Percentiles rank a stretch among this genome's conserved stretches.
These are phyloP conservation scores for Imleria badia DNA, from an alignment of 768 basidiomycete species.

Conservation along the genomic window DNA sequence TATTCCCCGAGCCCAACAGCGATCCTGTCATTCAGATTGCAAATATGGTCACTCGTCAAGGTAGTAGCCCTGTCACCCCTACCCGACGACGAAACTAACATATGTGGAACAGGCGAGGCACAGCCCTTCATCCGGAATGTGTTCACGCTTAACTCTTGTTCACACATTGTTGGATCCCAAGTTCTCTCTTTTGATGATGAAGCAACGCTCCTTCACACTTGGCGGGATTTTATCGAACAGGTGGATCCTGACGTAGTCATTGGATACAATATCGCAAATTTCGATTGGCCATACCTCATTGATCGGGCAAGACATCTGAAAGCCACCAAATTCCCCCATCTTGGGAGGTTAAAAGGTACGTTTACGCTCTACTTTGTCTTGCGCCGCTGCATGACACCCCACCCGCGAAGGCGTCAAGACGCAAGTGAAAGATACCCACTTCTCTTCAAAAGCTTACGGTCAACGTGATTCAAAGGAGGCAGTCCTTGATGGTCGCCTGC, in stretches of 20 bases:
- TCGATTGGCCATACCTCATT: slow-evolving; percentile 95
- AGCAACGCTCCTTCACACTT: slow-evolving; percentile 67
- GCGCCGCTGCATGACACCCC: slow-evolving; percentile 2
- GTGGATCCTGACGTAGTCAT: slow-evolving; percentile 96
- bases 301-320: slow-evolving; percentile 88
- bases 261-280: slow-evolving; percentile 92
- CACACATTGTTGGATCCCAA: slow-evolving; percentile 97
- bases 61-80: slow-evolving; percentile 38
- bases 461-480: slow-evolving; percentile 97
- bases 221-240: slow-evolving; percentile 85
- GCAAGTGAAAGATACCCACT: slow-evolving; percentile 90
- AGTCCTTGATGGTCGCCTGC: slow-evolving; percentile 84
- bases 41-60: slow-evolving; percentile 98
- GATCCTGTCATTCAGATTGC: slow-evolving; percentile 99
- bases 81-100: slow-evolving; percentile 1
- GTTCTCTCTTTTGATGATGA: slow-evolving; percentile 84
- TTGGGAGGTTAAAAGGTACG: slow-evolving; percentile 77
- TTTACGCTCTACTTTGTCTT: background rate
- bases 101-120: slow-evolving; percentile 65
- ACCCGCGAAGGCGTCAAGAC: slow-evolving; percentile 60
- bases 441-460: slow-evolving; percentile 97
- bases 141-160: slow-evolving; percentile 92
- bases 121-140: slow-evolving; percentile 96
- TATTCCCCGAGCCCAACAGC: slow-evolving; percentile 86
- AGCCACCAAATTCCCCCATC: slow-evolving; percentile 60